Conservation (phyloP, 768 basidiomycete species). For the Amanita muscaria region DNA sequence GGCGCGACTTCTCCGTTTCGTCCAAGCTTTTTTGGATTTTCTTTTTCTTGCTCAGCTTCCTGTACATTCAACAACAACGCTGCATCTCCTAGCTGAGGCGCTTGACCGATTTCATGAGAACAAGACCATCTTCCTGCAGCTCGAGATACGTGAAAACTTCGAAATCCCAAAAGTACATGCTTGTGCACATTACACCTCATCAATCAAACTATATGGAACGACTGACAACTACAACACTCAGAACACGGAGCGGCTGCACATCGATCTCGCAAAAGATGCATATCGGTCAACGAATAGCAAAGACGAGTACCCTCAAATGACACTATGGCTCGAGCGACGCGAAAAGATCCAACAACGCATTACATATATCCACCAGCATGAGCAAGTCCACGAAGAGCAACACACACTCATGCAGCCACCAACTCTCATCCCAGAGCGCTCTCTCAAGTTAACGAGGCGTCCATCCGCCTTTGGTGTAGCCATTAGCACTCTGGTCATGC, state of each 20-base stretch:
- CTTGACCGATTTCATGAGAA: constrained; percentile 18
- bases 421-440: neutral
- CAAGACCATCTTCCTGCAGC: constrained; percentile 18
- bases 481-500: neutral
- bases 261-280: neutral
- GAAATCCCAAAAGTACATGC: constrained; percentile 24
- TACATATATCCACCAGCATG: neutral
- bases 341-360: neutral
- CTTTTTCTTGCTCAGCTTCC: constrained; percentile 12
- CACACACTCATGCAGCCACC: neutral
- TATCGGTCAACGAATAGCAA: neutral
- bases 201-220: constrained; percentile 10
- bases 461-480: neutral
- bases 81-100: constrained; percentile 10
- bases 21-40: too few species aligned
- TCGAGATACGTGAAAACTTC: constrained; percentile 14
- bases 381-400: neutral
- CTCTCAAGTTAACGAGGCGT: neutral
- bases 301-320: too few species aligned
- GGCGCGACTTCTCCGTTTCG: neutral
- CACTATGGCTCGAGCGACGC: neutral
- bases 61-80: neutral
- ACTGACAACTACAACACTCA: too few species aligned
- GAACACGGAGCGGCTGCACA: too few species aligned
- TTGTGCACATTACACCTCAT: constrained; percentile 16